Evolutionary conservation across 1,284 basidiomycete species (phyloP).

Genomic region (Amylostereum chailletii): DNA sequence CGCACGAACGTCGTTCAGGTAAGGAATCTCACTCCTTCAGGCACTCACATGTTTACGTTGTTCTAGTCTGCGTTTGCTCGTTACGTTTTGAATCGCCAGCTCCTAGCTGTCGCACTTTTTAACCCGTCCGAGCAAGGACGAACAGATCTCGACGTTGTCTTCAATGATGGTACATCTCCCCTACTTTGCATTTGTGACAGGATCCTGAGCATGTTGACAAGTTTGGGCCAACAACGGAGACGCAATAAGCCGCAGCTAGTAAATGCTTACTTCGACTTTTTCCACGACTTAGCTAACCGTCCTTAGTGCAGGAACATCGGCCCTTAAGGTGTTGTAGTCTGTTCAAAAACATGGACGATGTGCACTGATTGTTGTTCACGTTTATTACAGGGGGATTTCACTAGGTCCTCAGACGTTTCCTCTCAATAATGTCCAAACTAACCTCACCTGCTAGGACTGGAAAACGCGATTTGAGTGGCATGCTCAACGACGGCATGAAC

Average conservation of each 20-base stretch:
- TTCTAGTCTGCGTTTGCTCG: conserved; percentile 82
- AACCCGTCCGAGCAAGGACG: conserved; percentile 38
- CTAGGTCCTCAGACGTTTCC: conserved; percentile 38
- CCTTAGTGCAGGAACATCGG: conserved; percentile 72
- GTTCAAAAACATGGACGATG: not conserved
- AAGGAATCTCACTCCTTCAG: conserved; percentile 10
- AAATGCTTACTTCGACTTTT: conserved; percentile 21
- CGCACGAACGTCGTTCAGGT: conserved; percentile 88
- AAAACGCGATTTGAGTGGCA: conserved; percentile 84
- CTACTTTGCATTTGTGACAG: conserved; percentile 1
- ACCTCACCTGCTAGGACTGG: conserved; percentile 58
- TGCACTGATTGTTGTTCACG: not conserved
- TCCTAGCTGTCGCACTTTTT: conserved; percentile 71
- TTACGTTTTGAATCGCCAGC: conserved; percentile 71
- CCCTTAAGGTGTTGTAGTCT: conserved; percentile 61
- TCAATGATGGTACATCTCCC: conserved; percentile 68
- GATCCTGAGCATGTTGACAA: conserved; percentile 19
- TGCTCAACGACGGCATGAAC: conserved; percentile 91
- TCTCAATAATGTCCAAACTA: not conserved
- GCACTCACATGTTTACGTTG: conserved; percentile 1
- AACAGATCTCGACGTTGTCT: conserved; percentile 67
- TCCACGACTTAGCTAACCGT: conserved; percentile 8
- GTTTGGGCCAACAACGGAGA: conserved; percentile 97
- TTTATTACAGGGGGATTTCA: conserved; percentile 75
- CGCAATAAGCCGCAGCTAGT: conserved; percentile 82